Base-by-base conservation (phyloP, 1,284 basidiomycete species). In the Neonothopanus nambi region DNA sequence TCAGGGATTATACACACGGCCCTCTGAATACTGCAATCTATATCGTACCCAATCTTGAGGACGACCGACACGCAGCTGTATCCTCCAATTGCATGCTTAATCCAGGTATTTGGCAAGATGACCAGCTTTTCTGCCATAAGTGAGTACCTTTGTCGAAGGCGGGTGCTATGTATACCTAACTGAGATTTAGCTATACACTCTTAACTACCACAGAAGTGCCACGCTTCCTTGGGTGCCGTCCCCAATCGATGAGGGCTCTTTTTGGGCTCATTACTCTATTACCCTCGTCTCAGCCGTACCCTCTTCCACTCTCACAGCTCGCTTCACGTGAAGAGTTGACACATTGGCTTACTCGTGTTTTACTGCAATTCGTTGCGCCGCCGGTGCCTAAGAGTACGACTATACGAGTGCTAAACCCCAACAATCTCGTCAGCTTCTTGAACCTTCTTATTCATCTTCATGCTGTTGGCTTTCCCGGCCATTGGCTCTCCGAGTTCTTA, bases 331-430 rank as follows among this genome's bases (percentile, higher is more conserved):
- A 62, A 41, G 65, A 71, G 51, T 62, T 70, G 39, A 61, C 54
- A 15, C 62, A 65, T 18, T 77, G 74, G 74, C 68, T 77, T 52
- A 67, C 68, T n/a, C 63, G 68, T 48, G 61, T 70, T 38, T 63
- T 73, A 47, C 65, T 76, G 51, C 67, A 65, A 56, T 69, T 65
- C n/a, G 52, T 71, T 56, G 61, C 63, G 57, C 52, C 57, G 62
- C 48, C 60, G 62, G 55, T 65, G 63, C 11, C 48, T 61, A 53
- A 64, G 71, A 52, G 61, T 75, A 50, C 69, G 65, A n/a, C n/a
- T n/a, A n/a, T n/a, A n/a, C n/a, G n/a, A n/a, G n/a, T n/a, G n/a
- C n/a, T n/a, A n/a, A 21, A 62, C 69, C 69, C 77, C 48, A 70
- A 70, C 59, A 72, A 68, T 52, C 62, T 75, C 45, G 67, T 68